Percentiles rank a stretch among this genome's conserved stretches.
Conservation (phyloP, 345 rosid species). For the Nephelium lappaceum region DNA sequence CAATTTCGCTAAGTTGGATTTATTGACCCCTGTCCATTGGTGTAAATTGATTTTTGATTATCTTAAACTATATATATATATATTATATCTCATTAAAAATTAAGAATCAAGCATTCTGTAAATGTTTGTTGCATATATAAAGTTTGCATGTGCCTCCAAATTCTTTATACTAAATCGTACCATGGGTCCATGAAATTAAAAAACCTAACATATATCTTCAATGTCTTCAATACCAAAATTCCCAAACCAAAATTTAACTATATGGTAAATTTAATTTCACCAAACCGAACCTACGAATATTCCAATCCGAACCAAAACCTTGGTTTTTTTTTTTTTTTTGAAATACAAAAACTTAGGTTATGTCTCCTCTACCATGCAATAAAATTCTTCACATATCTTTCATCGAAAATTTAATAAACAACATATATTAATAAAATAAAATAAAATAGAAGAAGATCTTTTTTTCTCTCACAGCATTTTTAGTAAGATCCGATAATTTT, state of each 20-base stretch:
- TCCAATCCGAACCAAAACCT: constrained; percentile 6
- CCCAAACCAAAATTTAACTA: neutral
- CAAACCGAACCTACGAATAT: constrained; percentile 6
- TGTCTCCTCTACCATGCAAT: neutral
- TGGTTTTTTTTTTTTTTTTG: too few relatives aligned
- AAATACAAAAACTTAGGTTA: constrained; percentile 7
- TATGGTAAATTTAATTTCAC: neutral
- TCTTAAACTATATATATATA: too few relatives aligned
- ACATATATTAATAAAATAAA: neutral
- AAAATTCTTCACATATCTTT: constrained; percentile 15
- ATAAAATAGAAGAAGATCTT: too few relatives aligned
- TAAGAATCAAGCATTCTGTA: too few relatives aligned
- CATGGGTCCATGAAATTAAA: neutral
- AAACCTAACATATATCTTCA: neutral
- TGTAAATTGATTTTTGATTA: too few relatives aligned
- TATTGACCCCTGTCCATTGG: too few relatives aligned
- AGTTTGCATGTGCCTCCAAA: neutral
- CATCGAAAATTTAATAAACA: constrained; percentile 16
- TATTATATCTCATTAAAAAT: too few relatives aligned
- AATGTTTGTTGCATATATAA: neutral
- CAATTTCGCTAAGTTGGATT: too few relatives aligned
- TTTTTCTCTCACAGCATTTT: constrained; percentile 3
- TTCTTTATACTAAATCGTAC: too few relatives aligned
- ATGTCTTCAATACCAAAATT: neutral
- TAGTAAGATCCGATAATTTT: constrained; percentile 29